Base-by-base conservation (phyloP, 2,329 filamentous ascomycete species). In the Pseudocercospora crystallina region DNA sequence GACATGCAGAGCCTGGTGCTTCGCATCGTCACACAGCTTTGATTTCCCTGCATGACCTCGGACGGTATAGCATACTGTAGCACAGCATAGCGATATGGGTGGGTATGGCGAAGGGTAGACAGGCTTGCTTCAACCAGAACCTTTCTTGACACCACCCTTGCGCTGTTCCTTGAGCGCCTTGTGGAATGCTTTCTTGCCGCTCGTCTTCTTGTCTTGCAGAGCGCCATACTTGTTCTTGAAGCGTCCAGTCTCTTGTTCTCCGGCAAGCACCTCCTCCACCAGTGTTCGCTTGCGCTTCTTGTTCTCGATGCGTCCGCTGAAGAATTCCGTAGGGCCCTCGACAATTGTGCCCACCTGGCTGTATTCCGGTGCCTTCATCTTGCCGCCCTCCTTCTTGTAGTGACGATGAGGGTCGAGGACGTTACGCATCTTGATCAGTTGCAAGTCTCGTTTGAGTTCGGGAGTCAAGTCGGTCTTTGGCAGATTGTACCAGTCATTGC, bases 281-380 rank as follows among this genome's bases (percentile, higher is more conserved):
- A 99, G 84, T 0, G 87, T 96, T 63, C 81, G 81, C 75, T 95
- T 95, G 60, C 89, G 82, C 61, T 97, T 89, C 72, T 89, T 95
- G 70, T 90, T 92, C 49, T 85, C 84, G 54, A 97, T 78, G 49
- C 92, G 83, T 14, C 83, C 81, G 65, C 81, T 91, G 75, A 85
- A 90, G 73, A 86, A 96, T 65, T 97, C 92, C 1, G 90, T 91
- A 1, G 90, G 85, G 1, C 91, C 91, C 64, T 95, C 86, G 49
- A 96, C 81, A 53, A 99, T 83, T 5, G 89, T 92, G 50, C 92
- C 94, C 26, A 96, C 83, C 63, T 95, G 89, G 14, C 88, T 95
- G 67, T 87, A 97, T 54, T 90, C 84, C 1, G 94, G 94, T 1
- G 86, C 73, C 54, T 82, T 76, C 51, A 81, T 78, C 66, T 87